A percentile compares a stretch with the other conserved stretches of the same genome.
Evolutionary conservation across 2,329 filamentous ascomycete species (phyloP).

Genomic region (Exserohilum rostratum): DNA sequence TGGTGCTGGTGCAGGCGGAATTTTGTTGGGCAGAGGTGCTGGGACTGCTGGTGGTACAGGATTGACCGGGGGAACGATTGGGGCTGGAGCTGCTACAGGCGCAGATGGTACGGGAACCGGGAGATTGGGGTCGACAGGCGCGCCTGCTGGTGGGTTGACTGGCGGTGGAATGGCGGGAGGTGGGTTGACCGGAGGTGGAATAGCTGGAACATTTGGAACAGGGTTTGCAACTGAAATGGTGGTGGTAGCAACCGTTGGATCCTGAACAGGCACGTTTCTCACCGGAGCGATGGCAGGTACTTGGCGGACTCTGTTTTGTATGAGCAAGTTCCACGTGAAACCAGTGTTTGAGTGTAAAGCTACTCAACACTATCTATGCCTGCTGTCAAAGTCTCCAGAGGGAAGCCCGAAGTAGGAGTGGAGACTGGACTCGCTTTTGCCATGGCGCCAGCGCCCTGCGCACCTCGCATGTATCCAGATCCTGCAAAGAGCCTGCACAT

Average conservation of each 20-base stretch:
- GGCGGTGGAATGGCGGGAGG: not conserved
- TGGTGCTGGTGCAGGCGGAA: conserved; percentile 1
- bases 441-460: not conserved
- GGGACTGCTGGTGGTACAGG: conserved; percentile 4
- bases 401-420: not conserved
- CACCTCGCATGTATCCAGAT: not conserved
- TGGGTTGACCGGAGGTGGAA: no score
- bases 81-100: conserved; percentile 2
- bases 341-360: not conserved
- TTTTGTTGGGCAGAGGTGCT: not conserved
- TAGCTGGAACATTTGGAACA: not conserved
- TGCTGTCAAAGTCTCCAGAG: not conserved
- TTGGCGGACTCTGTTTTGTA: conserved; percentile 20
- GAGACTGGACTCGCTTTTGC: conserved; percentile 12
- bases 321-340: not conserved
- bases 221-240: not conserved
- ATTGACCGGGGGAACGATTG: conserved; percentile 7
- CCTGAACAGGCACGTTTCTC: not conserved
- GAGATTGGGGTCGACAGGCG: not conserved
- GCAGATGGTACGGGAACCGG: conserved; percentile 1
- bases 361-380: conserved; percentile 1
- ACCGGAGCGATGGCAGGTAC: conserved; percentile 8
- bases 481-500: conserved; percentile 1
- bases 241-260: not conserved
- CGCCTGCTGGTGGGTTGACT: not conserved